Percentiles rank a stretch among this genome's conserved stretches.
These are phyloP conservation scores for Diacronema lutheri DNA, from an alignment of 78 protist species.

Conservation along the genomic window DNA sequence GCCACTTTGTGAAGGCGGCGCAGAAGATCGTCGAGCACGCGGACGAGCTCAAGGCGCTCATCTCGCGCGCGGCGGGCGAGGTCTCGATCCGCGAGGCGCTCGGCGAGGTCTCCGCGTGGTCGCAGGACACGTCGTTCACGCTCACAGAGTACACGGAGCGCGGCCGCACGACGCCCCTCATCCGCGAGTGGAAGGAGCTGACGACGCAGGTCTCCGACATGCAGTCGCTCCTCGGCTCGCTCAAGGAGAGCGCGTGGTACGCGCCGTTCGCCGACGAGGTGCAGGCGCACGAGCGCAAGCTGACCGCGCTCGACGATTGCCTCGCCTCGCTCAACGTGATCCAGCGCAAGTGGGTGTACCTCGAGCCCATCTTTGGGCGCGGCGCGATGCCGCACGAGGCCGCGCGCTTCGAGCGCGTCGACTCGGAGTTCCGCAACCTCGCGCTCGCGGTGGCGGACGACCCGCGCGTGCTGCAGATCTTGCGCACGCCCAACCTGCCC, in stretches of 20 bases:
- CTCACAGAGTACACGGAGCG: background rate
- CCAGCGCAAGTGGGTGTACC: conserved; percentile 91
- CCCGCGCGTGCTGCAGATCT: conserved; percentile 37
- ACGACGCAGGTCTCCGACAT: conserved; percentile 70
- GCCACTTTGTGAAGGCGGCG: conserved; percentile 36
- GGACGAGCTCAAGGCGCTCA: conserved; percentile 47
- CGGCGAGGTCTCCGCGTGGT: conserved; percentile 67
- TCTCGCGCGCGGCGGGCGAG: conserved; percentile 74
- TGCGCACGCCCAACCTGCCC: background rate
- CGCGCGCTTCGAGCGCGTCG: conserved; percentile 73
- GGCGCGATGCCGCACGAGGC: conserved; percentile 85
- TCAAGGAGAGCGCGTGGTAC: conserved; percentile 70
- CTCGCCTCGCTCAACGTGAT: conserved; percentile 50
- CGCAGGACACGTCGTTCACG: conserved; percentile 26
- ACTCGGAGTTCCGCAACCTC: conserved; percentile 53
- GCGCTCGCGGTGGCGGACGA: conserved; percentile 37
- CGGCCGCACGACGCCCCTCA: conserved; percentile 42
- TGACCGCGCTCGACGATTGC: conserved; percentile 47
- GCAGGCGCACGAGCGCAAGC: conserved; percentile 33
- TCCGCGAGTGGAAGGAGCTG: conserved; percentile 84
- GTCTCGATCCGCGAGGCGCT: conserved; percentile 72
- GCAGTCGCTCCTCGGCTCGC: conserved; percentile 62
- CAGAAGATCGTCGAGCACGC: conserved; percentile 9
- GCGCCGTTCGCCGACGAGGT: conserved; percentile 44
- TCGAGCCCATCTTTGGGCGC: conserved; percentile 85